These are phyloP conservation scores for Solanum paucissectum DNA, from an alignment of 257 asterid genomes.

Conservation along the genomic window DNA sequence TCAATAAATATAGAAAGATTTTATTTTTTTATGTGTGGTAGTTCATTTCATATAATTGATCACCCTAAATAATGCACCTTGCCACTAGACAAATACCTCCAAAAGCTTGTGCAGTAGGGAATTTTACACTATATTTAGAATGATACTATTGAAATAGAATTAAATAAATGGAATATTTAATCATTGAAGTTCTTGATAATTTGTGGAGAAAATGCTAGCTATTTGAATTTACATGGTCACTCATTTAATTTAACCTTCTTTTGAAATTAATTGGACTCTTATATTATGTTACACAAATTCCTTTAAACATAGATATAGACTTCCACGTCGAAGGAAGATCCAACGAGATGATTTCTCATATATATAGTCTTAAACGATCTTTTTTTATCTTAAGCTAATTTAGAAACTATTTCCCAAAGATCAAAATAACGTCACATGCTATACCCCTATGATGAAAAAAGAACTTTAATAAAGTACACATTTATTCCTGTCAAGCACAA, in stretches of 20 bases:
- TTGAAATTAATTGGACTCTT: neutral
- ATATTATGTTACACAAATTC: no score
- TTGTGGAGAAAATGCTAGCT: neutral
- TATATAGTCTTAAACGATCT: no score
- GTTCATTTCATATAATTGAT: neutral
- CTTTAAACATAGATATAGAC: no score
- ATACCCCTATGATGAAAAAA: neutral
- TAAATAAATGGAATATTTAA: neutral
- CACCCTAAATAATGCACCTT: neutral
- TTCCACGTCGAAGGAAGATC: no score
- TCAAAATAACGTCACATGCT: neutral
- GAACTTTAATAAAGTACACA: neutral
- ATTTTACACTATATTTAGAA: neutral
- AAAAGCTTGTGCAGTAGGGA: neutral
- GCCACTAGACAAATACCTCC: neutral
- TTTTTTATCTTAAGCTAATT: no score
- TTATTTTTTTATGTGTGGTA: neutral
- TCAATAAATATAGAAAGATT: no score
- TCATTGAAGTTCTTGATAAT: neutral
- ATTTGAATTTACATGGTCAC: neutral
- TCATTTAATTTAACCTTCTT: neutral
- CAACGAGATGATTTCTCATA: no score
- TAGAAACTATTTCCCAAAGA: accelerated
- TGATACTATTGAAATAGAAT: neutral
- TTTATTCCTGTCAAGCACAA: neutral